phyloP scores from a whole-genome alignment of 139 green algal species.

The Auxenochlorella pyrenoidosa region DNA sequence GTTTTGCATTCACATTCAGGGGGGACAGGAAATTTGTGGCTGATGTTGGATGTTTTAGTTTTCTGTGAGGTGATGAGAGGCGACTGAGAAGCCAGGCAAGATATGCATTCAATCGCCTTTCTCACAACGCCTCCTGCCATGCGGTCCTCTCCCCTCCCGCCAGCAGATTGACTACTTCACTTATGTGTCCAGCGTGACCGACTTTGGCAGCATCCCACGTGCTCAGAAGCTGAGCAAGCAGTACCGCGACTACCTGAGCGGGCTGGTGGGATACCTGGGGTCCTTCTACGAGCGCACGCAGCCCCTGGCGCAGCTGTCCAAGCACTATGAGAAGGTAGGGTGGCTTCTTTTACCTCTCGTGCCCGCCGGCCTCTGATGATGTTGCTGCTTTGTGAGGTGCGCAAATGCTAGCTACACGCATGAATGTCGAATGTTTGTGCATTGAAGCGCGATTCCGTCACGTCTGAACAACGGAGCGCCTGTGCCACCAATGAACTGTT shows the following conservation, averaged over 20 bases:
- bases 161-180: slow-evolving; percentile 70
- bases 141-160: too few relatives aligned
- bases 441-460: not conserved
- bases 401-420: not conserved
- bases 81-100: too few relatives aligned
- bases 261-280: slow-evolving; percentile 85
- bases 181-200: slow-evolving; percentile 69
- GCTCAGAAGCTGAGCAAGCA: slow-evolving; percentile 50
- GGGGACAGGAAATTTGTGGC: too few relatives aligned
- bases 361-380: too few relatives aligned
- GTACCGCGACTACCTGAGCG: slow-evolving; percentile 80
- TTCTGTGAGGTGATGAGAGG: too few relatives aligned
- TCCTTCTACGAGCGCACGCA: slow-evolving; percentile 91
- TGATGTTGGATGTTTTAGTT: too few relatives aligned
- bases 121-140: too few relatives aligned
- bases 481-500: not conserved
- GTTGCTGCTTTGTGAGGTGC: not conserved
- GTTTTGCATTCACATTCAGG: not conserved
- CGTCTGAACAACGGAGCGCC: not conserved
- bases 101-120: too few relatives aligned
- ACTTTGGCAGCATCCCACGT: slow-evolving; percentile 58
- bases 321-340: slow-evolving; percentile 58
- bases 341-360: not conserved
- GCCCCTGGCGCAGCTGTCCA: slow-evolving; percentile 79
- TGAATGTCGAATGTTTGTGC: not conserved